Conservation (phyloP, 495 filamentous ascomycete species). For the Oidiodendron maius region DNA sequence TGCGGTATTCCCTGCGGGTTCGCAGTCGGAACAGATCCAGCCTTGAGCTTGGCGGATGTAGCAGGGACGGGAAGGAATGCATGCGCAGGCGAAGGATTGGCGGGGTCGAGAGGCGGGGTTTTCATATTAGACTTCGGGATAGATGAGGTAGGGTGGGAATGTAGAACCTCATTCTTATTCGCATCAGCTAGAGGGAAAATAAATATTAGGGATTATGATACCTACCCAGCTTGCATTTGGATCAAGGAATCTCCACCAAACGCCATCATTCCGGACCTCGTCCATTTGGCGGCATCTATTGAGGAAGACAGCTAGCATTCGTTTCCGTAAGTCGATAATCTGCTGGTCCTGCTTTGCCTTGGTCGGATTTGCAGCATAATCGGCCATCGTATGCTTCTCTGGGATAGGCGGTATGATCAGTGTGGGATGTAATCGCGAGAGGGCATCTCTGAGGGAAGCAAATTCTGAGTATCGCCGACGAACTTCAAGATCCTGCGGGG, state of each 20-base stretch:
- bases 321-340: constrained; percentile 92
- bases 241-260: constrained; percentile 96
- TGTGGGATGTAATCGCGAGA: constrained; percentile 87
- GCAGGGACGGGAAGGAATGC: constrained; percentile 81
- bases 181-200: constrained; percentile 27
- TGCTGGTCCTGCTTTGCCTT: constrained; percentile 95
- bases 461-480: constrained; percentile 96
- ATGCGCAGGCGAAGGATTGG: constrained; percentile 86
- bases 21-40: constrained; percentile 38
- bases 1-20: constrained; percentile 45
- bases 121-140: constrained; percentile 91
- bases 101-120: constrained; percentile 87
- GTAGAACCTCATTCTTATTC: constrained; percentile 79
- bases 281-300: constrained; percentile 92
- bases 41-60: constrained; percentile 76
- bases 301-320: constrained; percentile 91
- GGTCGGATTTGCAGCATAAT: constrained; percentile 95
- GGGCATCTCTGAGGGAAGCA: constrained; percentile 80
- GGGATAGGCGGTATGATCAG: constrained; percentile 94
- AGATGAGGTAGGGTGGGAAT: constrained; percentile 81
- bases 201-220: background rate
- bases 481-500: constrained; percentile 79
- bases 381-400: constrained; percentile 97
- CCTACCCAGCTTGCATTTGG: constrained; percentile 97
- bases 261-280: constrained; percentile 86